A percentile compares a stretch with the other conserved stretches of the same genome.
phyloP scores from a whole-genome alignment of 2,329 filamentous ascomycete genomes.

The Aureobasidium sp. region DNA sequence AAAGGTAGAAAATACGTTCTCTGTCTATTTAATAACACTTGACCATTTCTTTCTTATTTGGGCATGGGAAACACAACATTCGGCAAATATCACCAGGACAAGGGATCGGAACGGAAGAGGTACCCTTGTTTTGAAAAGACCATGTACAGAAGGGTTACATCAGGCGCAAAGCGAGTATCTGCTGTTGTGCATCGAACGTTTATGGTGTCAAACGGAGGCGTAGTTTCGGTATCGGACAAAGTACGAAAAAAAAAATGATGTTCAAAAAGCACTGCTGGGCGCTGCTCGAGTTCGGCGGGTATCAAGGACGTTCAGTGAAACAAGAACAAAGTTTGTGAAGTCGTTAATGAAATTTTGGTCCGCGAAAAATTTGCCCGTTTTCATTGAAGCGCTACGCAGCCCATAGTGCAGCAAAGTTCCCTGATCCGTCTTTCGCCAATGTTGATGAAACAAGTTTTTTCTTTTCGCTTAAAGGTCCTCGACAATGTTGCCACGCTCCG shows the following conservation, averaged over 20 bases:
- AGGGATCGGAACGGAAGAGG: neutral
- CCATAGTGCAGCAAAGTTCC: slow-evolving; percentile 16
- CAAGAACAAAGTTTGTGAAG: slow-evolving; percentile 13
- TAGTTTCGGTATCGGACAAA: slow-evolving; percentile 12
- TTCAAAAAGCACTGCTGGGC: slow-evolving; percentile 10
- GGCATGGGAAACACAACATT: neutral
- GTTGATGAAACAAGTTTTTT: slow-evolving; percentile 15
- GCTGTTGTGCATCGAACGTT: too few relatives aligned
- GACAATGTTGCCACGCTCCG: slow-evolving; percentile 92
- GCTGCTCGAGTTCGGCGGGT: slow-evolving; percentile 7
- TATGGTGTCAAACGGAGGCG: too few relatives aligned
- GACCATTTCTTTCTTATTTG: neutral
- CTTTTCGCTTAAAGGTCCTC: slow-evolving; percentile 43
- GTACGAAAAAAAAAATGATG: slow-evolving; percentile 5
- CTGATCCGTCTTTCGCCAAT: slow-evolving; percentile 17
- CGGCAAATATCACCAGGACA: neutral
- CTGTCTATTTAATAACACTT: slow-evolving; percentile 1
- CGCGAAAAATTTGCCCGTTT: slow-evolving; percentile 17
- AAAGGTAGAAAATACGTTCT: neutral
- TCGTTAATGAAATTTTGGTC: slow-evolving; percentile 17
- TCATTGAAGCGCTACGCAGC: slow-evolving; percentile 17
- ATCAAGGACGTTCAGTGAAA: slow-evolving; percentile 5
- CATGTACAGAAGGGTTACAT: slow-evolving; percentile 7
- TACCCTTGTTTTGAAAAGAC: neutral
- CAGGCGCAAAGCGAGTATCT: slow-evolving; percentile 8